A percentile compares a stretch with the other conserved stretches of the same genome.
Evolutionary conservation across 2,329 filamentous ascomycete genomes (phyloP).

Genomic region (Penicillium hesseltinei): DNA sequence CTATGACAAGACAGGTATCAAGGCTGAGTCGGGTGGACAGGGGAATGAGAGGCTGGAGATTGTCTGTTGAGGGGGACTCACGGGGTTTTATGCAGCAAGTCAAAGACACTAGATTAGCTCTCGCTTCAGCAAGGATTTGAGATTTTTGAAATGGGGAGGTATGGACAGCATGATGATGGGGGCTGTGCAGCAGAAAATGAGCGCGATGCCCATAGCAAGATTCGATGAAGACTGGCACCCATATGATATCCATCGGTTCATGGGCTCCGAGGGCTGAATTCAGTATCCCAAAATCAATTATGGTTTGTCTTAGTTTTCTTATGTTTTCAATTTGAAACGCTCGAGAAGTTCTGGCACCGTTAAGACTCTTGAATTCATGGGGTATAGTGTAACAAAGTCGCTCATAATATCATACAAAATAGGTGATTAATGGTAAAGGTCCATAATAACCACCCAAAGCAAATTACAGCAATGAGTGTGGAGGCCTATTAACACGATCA

Average conservation of each 20-base stretch:
- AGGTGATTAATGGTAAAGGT: neutral
- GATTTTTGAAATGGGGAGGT: no score
- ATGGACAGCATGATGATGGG: neutral
- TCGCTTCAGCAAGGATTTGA: neutral
- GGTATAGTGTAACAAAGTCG: constrained; percentile 9
- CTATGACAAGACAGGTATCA: neutral
- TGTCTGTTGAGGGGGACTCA: neutral
- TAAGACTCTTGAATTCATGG: constrained; percentile 7
- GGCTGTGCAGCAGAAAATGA: neutral
- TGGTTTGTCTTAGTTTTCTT: neutral
- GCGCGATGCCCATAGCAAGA: neutral
- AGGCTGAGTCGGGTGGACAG: neutral
- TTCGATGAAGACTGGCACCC: neutral
- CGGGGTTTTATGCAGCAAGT: neutral
- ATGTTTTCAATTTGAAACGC: neutral
- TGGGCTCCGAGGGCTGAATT: no score
- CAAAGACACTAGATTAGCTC: neutral
- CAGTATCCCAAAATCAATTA: no score
- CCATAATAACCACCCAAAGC: neutral
- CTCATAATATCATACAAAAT: constrained; percentile 10
- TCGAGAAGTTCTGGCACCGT: neutral
- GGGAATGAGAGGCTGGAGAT: no score
- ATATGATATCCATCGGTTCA: neutral
- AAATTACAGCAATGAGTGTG: neutral
- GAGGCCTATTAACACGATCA: neutral